phyloP scores from a whole-genome alignment of 176 grass and related monocot species.

The Carex scoparia region DNA sequence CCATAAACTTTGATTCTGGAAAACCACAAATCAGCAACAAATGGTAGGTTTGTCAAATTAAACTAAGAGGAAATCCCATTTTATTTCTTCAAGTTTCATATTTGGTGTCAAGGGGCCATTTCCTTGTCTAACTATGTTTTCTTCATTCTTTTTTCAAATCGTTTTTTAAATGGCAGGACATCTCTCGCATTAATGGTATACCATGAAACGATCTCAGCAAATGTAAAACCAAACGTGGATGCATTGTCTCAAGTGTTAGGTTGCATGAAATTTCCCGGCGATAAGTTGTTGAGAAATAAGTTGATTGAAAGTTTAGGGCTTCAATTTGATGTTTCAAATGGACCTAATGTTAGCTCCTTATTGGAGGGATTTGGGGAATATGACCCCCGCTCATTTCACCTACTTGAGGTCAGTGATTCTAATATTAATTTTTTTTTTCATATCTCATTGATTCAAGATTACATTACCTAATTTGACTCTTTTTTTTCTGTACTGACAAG shows the following conservation, averaged over 20 bases:
- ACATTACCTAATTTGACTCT: background rate
- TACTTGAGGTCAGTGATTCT: slow-evolving; percentile 60
- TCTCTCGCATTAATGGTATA: slow-evolving; percentile 65
- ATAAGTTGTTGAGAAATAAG: slow-evolving; percentile 50
- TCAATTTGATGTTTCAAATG: slow-evolving; percentile 58
- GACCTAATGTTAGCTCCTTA: slow-evolving; percentile 65
- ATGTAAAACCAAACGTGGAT: slow-evolving; percentile 62
- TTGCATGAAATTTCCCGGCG: slow-evolving; percentile 80
- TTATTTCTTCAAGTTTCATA: background rate
- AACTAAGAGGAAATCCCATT: background rate
- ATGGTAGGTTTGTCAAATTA: slow-evolving; percentile 47
- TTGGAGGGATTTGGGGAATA: slow-evolving; percentile 94
- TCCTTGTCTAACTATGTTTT: background rate
- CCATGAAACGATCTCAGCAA: slow-evolving; percentile 54
- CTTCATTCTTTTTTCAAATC: background rate
- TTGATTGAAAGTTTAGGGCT: slow-evolving; percentile 73
- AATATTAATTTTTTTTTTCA: background rate
- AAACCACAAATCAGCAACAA: slow-evolving; percentile 78
- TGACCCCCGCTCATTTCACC: slow-evolving; percentile 76
- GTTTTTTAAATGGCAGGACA: slow-evolving; percentile 53
- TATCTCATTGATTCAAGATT: background rate
- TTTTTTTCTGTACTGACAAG: slow-evolving; percentile 27
- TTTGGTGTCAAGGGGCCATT: background rate
- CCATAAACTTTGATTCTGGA: slow-evolving; percentile 63
- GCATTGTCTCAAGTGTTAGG: slow-evolving; percentile 92